Evolutionary conservation across 2,329 filamentous ascomycete genomes (phyloP), one percentile per base, ranked within the genome.

Genomic region (Xylaria sp.): DNA sequence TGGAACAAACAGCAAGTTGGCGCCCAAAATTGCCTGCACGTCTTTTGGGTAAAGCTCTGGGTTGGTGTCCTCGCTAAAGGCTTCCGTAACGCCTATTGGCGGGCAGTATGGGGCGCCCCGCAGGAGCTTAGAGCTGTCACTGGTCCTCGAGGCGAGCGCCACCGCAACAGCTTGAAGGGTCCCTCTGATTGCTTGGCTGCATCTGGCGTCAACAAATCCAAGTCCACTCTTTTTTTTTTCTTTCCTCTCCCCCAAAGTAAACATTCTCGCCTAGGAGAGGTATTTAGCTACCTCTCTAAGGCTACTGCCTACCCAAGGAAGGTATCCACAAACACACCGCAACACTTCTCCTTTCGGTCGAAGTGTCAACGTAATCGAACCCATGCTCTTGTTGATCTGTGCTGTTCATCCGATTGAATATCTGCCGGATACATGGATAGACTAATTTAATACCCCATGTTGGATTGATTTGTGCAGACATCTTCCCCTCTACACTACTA

Each of bases 161-260:
- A 55, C 25, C 56, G 66, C 41, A 68, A 32, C 28, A 60, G 56
- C 61, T 50, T 25, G 25, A 65, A 34, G 63, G 55, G 32, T 39
- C 44, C 23, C 52, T 54, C 46, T 63, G 44, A 28, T 25, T 37
- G 56, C 41, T 48, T 50, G 46, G 52, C 52, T 69, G 46, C 57
- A 63, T 54, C 64, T 61, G 59, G 68, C 60, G 60, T 70, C 68
- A 70, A 68, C 68, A 68, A 64, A 58, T 55, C 18, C 15, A 66
- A n/a, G 6, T 60, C 66, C 66, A 69, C 63, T 60, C 62, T 65
- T 68, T 66, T 70, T 66, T 70, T 69, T 64, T 41, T 50, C 60
- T 18, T 52, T 20, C 6, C 52, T 48, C 51, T 23, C 58, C 10
- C 52, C 54, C 44, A 62, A 70, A 68, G 68, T 68, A 70, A 70